A percentile compares a stretch with the other conserved stretches of the same genome.
Conservation (phyloP, 1,139 yeast genomes). For the Blastobotrys aristatus region DNA sequence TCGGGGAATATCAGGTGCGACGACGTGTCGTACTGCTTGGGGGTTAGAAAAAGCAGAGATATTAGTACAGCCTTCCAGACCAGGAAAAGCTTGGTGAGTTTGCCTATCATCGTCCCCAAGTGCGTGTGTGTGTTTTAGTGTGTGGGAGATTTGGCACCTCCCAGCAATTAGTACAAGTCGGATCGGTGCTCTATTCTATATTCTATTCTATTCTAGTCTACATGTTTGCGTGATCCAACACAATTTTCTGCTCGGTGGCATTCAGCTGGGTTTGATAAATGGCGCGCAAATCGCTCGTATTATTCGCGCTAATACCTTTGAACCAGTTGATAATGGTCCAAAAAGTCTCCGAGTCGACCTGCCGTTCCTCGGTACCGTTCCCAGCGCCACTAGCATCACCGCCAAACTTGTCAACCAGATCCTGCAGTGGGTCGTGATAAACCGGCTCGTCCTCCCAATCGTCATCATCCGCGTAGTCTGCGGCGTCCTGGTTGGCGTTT, state of each 20-base stretch:
- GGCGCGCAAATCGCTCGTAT: slow-evolving; percentile 49
- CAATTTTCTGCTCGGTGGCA: slow-evolving; percentile 52
- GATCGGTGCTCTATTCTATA: too few species aligned
- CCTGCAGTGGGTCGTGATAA: slow-evolving; percentile 3
- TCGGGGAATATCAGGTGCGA: slow-evolving; percentile 34
- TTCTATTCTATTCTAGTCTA: too few species aligned
- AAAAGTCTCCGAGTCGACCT: slow-evolving; percentile 30
- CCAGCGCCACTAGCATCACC: slow-evolving; percentile 5
- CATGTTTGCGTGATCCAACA: slow-evolving; percentile 25
- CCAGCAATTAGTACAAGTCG: too few species aligned
- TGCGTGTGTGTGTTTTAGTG: too few species aligned
- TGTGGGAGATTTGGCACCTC: too few species aligned
- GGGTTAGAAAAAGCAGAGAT: slow-evolving; percentile 38
- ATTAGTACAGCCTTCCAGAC: slow-evolving; percentile 37
- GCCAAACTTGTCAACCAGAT: slow-evolving; percentile 9
- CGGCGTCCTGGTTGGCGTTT: slow-evolving; percentile 8
- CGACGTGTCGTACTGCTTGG: slow-evolving; percentile 49
- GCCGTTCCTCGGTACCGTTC: slow-evolving; percentile 5
- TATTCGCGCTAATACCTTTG: slow-evolving; percentile 53
- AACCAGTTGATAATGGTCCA: slow-evolving; percentile 55
- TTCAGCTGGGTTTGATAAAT: slow-evolving; percentile 46
- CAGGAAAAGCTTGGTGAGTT: slow-evolving; percentile 11
- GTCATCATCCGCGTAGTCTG: slow-evolving; percentile 23
- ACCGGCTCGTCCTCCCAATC: slow-evolving; percentile 77
- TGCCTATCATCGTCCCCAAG: slow-evolving; percentile 3